Conservation (phyloP, 1,284 basidiomycete species). For the Moesziomyces aphidis region DNA sequence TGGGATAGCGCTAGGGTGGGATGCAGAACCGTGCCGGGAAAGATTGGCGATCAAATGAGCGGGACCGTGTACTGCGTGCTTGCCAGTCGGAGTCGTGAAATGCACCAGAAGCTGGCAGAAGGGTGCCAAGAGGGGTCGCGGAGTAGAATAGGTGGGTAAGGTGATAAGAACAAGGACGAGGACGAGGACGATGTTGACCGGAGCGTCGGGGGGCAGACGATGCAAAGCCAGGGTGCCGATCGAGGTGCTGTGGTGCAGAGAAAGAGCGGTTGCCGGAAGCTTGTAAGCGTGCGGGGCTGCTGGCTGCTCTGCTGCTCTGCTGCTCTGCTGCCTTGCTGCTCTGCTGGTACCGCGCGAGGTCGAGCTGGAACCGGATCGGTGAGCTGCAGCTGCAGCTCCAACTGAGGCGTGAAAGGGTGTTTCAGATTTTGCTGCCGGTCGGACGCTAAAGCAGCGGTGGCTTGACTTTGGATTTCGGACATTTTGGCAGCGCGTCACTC, state of each 20-base stretch:
- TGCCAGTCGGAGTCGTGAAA: no score
- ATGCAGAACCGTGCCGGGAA: not conserved
- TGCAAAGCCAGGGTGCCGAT: not conserved
- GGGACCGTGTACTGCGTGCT: not conserved
- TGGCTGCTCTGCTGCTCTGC: not conserved
- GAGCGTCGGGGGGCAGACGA: not conserved
- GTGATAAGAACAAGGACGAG: not conserved
- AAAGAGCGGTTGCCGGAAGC: not conserved
- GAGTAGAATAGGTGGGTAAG: not conserved
- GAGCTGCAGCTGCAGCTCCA: not conserved
- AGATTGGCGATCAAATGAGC: not conserved
- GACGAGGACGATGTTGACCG: not conserved
- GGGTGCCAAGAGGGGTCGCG: no score
- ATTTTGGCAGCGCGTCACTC: not conserved
- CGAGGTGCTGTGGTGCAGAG: not conserved
- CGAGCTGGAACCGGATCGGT: not conserved
- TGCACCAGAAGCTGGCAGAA: no score
- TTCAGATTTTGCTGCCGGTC: slow-evolving; percentile 4
- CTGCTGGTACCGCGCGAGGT: not conserved
- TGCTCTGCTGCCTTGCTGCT: no score
- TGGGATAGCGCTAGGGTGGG: not conserved
- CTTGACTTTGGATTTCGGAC: not conserved
- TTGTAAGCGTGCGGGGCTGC: not conserved
- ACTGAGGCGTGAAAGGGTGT: slow-evolving; percentile 14
- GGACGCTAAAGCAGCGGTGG: slow-evolving; percentile 1